Evolutionary conservation across 139 green algal genomes (phyloP).

Genomic region (Chlorella sp.): DNA sequence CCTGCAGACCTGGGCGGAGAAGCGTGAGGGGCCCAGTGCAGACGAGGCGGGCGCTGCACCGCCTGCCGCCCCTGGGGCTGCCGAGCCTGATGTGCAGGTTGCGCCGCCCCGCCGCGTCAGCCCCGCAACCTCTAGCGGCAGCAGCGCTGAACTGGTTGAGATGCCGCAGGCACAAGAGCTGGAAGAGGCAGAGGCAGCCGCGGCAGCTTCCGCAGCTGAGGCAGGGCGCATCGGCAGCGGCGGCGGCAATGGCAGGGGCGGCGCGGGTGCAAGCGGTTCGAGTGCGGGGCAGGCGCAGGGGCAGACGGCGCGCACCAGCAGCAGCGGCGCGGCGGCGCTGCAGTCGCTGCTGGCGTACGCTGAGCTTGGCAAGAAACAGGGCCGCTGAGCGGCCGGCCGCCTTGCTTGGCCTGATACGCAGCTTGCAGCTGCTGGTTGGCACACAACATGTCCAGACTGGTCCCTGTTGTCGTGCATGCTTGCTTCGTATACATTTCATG

Average conservation of each 20-base stretch:
- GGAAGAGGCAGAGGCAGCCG: conserved; percentile 4
- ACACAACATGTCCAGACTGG: not conserved
- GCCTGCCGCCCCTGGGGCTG: not conserved
- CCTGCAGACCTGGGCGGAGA: conserved; percentile 23
- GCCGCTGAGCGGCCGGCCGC: not conserved
- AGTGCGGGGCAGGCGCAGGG: not conserved
- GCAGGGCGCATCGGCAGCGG: not conserved
- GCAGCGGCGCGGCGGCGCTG: not conserved
- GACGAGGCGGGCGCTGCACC: too few species aligned
- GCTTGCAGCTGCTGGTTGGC: not conserved
- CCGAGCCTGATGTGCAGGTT: not conserved
- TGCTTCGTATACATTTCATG: not conserved
- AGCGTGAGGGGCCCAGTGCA: not conserved
- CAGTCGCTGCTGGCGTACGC: not conserved
- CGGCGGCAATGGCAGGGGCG: not conserved
- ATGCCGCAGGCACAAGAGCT: conserved; percentile 18
- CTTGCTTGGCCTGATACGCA: too few species aligned
- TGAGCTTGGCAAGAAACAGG: conserved; percentile 10
- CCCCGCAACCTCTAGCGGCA: not conserved
- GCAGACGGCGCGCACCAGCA: not conserved
- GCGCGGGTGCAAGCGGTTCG: not conserved
- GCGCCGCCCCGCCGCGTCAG: conserved; percentile 16
- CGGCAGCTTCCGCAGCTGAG: not conserved
- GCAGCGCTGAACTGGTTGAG: conserved; percentile 17
- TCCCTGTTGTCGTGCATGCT: not conserved